Percentiles rank a stretch among this genome's conserved stretches.
phyloP scores from a whole-genome alignment of 208 protist species.

The Willaertia magna region DNA sequence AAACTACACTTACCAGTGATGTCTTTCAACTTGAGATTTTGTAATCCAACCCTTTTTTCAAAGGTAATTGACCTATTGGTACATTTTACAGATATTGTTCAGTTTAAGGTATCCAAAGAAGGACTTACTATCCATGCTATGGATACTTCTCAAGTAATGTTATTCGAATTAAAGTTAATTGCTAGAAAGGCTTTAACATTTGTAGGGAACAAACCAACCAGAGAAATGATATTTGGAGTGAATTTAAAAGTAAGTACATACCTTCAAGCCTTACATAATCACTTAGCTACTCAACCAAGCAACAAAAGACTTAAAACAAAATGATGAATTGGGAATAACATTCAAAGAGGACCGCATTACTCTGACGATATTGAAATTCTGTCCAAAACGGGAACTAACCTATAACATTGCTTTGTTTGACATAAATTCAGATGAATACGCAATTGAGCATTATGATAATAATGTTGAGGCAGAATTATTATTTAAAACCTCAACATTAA shows the following conservation, averaged over 20 bases:
- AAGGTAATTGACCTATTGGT: background rate
- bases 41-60: background rate
- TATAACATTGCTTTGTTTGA: too few relatives aligned
- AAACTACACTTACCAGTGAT: too few relatives aligned
- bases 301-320: background rate
- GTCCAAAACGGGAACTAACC: too few relatives aligned
- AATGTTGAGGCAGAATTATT: too few relatives aligned
- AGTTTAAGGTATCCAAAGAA: background rate
- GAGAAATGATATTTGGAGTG: background rate
- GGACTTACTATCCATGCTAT: background rate
- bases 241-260: background rate
- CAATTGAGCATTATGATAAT: too few relatives aligned
- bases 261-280: too few relatives aligned
- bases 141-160: background rate
- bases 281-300: too few relatives aligned
- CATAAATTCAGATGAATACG: too few relatives aligned
- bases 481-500: too few relatives aligned
- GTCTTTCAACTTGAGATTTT: too few relatives aligned
- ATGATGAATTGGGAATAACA: background rate
- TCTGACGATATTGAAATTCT: too few relatives aligned
- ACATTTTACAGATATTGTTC: background rate
- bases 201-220: background rate
- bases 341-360: too few relatives aligned
- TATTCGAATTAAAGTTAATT: background rate
- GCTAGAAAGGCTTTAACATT: background rate